Evolutionary conservation across 2,329 filamentous ascomycete genomes (phyloP).

Genomic region (Immersiporthe knoxdaviesiana): DNA sequence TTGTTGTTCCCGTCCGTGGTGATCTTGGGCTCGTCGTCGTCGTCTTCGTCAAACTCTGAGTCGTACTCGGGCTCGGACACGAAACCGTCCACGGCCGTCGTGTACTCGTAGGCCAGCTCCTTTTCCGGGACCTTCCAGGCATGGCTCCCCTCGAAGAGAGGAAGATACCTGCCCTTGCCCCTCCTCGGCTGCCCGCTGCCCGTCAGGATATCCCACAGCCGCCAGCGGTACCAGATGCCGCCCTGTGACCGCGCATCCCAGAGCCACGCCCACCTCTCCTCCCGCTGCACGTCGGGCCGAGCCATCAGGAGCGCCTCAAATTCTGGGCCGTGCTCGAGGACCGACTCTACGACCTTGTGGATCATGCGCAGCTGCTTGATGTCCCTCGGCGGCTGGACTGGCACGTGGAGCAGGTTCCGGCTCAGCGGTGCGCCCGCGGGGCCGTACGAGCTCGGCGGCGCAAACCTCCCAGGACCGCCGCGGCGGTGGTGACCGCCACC

Average conservation of each 20-base stretch:
- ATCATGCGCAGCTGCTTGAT: slow-evolving; percentile 80
- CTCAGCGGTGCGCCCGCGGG: slow-evolving; percentile 46
- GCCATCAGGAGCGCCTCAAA: slow-evolving; percentile 94
- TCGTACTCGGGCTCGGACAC: slow-evolving; percentile 84
- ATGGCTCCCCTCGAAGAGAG: slow-evolving; percentile 75
- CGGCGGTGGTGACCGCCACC: slow-evolving; percentile 40
- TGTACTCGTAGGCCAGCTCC: slow-evolving; percentile 78
- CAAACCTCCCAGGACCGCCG: slow-evolving; percentile 56
- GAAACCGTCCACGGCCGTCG: slow-evolving; percentile 75
- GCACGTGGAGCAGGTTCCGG: slow-evolving; percentile 63
- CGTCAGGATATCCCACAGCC: slow-evolving; percentile 84
- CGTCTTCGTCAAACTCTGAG: slow-evolving; percentile 81
- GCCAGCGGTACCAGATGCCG: slow-evolving; percentile 91
- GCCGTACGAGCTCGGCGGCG: slow-evolving; percentile 73
- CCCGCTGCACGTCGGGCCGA: slow-evolving; percentile 76
- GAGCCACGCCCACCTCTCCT: slow-evolving; percentile 92
- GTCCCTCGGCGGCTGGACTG: slow-evolving; percentile 75
- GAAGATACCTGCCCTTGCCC: slow-evolving; percentile 57
- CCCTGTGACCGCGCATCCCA: slow-evolving; percentile 82
- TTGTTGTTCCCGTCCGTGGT: slow-evolving; percentile 45
- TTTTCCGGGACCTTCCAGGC: slow-evolving; percentile 79
- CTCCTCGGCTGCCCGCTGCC: slow-evolving; percentile 52
- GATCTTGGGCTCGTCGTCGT: slow-evolving; percentile 60
- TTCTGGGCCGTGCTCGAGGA: slow-evolving; percentile 79
- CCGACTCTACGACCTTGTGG: slow-evolving; percentile 81